Evolutionary conservation across 345 rosid species (phyloP), one percentile per base, ranked within the genome.

Genomic region (Ailanthus altissimus): DNA sequence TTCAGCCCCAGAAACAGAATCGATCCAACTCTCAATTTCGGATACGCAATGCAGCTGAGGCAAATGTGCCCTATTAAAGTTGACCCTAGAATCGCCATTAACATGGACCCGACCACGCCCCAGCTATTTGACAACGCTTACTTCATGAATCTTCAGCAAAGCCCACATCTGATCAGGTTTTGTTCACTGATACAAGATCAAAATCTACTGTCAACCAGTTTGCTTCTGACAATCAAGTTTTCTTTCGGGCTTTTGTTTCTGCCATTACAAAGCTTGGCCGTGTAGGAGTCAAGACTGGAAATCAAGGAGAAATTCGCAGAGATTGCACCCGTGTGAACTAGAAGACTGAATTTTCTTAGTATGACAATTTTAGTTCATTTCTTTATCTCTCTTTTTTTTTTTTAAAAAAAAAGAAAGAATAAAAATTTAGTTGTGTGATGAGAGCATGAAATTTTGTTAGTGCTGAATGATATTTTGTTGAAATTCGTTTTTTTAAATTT

Each of bases 241-340:
- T 94, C 40, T 66, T 79, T 20, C 75, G 84, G 80, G 98, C 95
- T 69, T 94, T 94, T 56, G 71, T 88, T 8, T 3, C 82, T 12
- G 97, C 97, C 0, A 90, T 94, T 5, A 90, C 91, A 0, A 93
- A 85, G 86, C 81, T 94, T n/a, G 98, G 97, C 16, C 85, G 97
- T 1, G 89, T 91, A 1, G 97, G 93, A 0, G 90, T 90, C 70
- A 47, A 67, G 82, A 93, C 93, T 0, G 95, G 98, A 40, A 79
- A 77, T 5, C 80, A 76, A 15, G 98, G 97, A 7, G 96, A 94
- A 83, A 93, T 94, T 21, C 86, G 97, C 38, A 72, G 77, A 25
- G 93, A 92, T 58, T 94, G 98, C 72, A 54, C 81, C 28, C 88
- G 84, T 49, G 70, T 73, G 14, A 92, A 90, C 74, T 92, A 87